phyloP scores from a whole-genome alignment of 805 yeast species.

The Nakazawaea anatomiae region DNA sequence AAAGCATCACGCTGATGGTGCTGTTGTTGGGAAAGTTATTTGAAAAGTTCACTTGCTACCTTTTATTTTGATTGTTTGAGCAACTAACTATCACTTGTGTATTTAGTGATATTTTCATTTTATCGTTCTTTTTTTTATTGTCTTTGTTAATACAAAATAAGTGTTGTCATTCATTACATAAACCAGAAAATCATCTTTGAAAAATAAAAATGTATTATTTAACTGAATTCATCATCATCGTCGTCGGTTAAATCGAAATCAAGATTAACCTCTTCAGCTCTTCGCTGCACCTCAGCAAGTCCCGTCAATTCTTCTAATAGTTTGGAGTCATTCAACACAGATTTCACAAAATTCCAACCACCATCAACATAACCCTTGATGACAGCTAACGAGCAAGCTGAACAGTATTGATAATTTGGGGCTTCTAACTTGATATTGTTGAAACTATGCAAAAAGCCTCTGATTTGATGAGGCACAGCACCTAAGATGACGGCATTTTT shows the following conservation, averaged over 20 bases:
- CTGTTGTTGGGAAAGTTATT: constrained; percentile 46
- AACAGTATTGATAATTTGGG: constrained; percentile 70
- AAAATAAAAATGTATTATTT: not conserved
- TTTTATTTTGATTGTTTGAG: not conserved
- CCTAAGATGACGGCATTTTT: constrained; percentile 48
- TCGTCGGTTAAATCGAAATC: constrained; percentile 30
- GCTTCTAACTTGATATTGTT: constrained; percentile 60
- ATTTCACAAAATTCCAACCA: constrained; percentile 80
- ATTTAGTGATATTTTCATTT: not conserved
- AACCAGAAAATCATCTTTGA: not conserved
- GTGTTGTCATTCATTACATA: not conserved
- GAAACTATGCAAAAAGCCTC: constrained; percentile 76
- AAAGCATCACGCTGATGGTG: constrained; percentile 39
- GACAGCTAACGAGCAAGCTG: constrained; percentile 75
- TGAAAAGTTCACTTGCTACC: constrained; percentile 4
- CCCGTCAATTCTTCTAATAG: constrained; percentile 80
- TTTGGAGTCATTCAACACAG: constrained; percentile 59
- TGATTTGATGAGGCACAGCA: constrained; percentile 77
- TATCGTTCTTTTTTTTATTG: not conserved
- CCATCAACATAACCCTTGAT: constrained; percentile 39
- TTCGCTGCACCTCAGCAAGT: constrained; percentile 61
- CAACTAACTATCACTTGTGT: too few relatives aligned
- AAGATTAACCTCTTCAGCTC: constrained; percentile 51
- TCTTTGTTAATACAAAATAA: not conserved
- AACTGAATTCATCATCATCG: constrained; percentile 24